These are phyloP conservation scores for Dichomitus squalens DNA, from an alignment of 1,284 basidiomycete species.

Conservation along the genomic window DNA sequence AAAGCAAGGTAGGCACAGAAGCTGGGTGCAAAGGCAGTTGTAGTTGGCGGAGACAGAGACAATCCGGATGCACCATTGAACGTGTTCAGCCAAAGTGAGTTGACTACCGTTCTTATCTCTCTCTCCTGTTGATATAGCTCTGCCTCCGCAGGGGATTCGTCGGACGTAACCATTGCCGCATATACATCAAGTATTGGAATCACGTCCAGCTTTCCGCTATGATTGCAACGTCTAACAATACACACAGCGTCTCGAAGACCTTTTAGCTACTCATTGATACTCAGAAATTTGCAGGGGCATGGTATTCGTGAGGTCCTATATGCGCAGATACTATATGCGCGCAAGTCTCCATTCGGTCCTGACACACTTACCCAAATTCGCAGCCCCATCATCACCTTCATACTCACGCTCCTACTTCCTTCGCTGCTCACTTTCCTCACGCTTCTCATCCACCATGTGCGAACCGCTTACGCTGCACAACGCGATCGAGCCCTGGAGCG, in stretches of 20 bases:
- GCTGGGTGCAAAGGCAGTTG: constrained; percentile 80
- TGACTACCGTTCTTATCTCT: constrained; percentile 6
- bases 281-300: constrained; percentile 80
- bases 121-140: constrained; percentile 1
- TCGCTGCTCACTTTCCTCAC: constrained; percentile 82
- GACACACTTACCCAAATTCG: background rate
- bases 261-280: constrained; percentile 77
- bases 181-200: constrained; percentile 74
- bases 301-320: constrained; percentile 81
- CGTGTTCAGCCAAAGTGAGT: constrained; percentile 85
- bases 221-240: constrained; percentile 72
- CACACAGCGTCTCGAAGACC: constrained; percentile 71
- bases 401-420: constrained; percentile 79
- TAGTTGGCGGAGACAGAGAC: constrained; percentile 85
- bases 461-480: constrained; percentile 73
- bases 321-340: constrained; percentile 3
- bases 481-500: constrained; percentile 81
- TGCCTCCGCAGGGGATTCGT: constrained; percentile 62
- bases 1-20: constrained; percentile 84
- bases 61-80: constrained; percentile 81
- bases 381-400: constrained; percentile 79
- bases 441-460: constrained; percentile 77
- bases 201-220: constrained; percentile 60
- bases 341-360: background rate
- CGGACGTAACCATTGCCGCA: constrained; percentile 74